Conservation (phyloP, 1,139 yeast species). For the Sporopachydermia cereana region DNA sequence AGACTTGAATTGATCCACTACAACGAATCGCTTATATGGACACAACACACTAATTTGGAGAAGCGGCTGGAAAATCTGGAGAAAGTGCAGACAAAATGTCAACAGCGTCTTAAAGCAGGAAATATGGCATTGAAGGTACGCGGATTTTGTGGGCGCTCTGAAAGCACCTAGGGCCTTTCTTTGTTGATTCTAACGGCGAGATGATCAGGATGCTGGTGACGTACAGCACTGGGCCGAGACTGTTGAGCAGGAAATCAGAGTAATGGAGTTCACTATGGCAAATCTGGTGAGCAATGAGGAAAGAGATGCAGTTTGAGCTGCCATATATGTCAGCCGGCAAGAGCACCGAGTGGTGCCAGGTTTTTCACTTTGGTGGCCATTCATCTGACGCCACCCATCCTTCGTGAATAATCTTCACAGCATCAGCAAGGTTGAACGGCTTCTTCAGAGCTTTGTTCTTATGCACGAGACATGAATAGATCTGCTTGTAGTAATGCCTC, state of each 20-base stretch:
- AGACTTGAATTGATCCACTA: not conserved
- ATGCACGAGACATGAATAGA: constrained; percentile 40
- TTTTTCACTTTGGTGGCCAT: constrained; percentile 23
- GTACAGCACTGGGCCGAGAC: constrained; percentile 37
- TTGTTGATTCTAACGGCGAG: too few relatives aligned
- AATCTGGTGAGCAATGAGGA: constrained; percentile 1
- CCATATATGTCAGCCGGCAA: not conserved
- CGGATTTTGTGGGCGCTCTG: too few relatives aligned
- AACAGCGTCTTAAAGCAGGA: too few relatives aligned
- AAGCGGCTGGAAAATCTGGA: not conserved
- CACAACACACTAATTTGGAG: not conserved
- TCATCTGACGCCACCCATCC: constrained; percentile 45
- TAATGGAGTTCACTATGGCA: constrained; percentile 29
- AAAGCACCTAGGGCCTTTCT: too few relatives aligned
- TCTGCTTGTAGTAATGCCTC: constrained; percentile 27
- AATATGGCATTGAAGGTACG: too few relatives aligned
- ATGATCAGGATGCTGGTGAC: constrained; percentile 25
- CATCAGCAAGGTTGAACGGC: constrained; percentile 40
- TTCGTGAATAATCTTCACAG: constrained; percentile 39
- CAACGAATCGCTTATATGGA: not conserved
- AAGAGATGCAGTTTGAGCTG: not conserved
- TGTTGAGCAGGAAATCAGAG: constrained; percentile 37
- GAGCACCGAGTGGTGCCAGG: constrained; percentile 14
- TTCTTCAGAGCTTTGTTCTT: constrained; percentile 39
- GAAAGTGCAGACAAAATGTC: not conserved